A percentile compares a stretch with the other conserved stretches of the same genome.
These are phyloP conservation scores for Ophiocordyceps camponoti-saundersi DNA, from an alignment of 2,329 filamentous ascomycete genomes.

Conservation along the genomic window DNA sequence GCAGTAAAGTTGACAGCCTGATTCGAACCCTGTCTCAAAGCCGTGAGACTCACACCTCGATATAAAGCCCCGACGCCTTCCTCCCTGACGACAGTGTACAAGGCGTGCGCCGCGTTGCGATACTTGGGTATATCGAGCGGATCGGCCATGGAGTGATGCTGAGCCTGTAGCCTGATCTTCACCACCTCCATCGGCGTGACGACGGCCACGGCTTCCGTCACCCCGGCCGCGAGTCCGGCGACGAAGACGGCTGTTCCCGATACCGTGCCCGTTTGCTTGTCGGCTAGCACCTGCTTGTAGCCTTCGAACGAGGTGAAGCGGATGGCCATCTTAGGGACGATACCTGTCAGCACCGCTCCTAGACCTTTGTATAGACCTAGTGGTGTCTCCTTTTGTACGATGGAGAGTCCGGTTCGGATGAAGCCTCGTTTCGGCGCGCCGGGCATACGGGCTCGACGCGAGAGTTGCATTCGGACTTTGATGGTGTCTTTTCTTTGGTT, in stretches of 20 bases:
- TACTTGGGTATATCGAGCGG: conserved; percentile 94
- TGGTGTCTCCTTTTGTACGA: conserved; percentile 78
- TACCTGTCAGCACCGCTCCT: conserved; percentile 90
- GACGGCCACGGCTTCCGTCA: conserved; percentile 90
- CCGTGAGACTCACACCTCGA: conserved; percentile 84
- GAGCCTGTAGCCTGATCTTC: conserved; percentile 95
- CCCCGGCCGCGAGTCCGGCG: conserved; percentile 77
- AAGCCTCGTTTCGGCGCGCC: conserved; percentile 82
- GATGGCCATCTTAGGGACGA: conserved; percentile 98
- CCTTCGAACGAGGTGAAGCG: conserved; percentile 94
- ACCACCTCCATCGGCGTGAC: conserved; percentile 99
- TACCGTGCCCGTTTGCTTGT: conserved; percentile 48
- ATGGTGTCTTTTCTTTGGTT: conserved; percentile 55
- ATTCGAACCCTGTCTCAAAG: conserved; percentile 86
- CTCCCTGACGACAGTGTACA: conserved; percentile 81
- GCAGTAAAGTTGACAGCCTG: conserved; percentile 98
- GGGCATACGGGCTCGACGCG: conserved; percentile 63
- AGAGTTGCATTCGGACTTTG: conserved; percentile 99
- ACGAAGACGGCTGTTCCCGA: conserved; percentile 52
- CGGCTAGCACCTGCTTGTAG: conserved; percentile 73
- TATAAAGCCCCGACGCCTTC: conserved; percentile 81
- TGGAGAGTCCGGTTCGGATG: conserved; percentile 67
- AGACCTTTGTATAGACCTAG: conserved; percentile 93
- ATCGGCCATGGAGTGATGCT: conserved; percentile 96
- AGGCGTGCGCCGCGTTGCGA: conserved; percentile 70